A percentile compares a stretch with the other conserved stretches of the same genome.
These are phyloP conservation scores for Elaeagnus macrophylla DNA, from an alignment of 306 rosid genomes.

Conservation along the genomic window DNA sequence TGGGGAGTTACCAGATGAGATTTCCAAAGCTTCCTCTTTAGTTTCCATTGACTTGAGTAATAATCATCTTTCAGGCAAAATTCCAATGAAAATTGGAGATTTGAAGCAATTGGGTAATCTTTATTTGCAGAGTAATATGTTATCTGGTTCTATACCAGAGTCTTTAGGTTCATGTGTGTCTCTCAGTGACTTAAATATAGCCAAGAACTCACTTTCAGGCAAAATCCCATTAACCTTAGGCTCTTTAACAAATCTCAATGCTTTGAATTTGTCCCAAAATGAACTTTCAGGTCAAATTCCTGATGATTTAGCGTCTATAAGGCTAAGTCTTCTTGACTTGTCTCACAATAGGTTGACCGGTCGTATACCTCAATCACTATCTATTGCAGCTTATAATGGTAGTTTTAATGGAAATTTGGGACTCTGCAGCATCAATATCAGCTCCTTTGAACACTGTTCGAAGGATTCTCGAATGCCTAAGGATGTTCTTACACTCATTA, in stretches of 20 bases:
- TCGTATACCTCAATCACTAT: conserved; percentile 44
- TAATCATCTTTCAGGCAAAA: conserved; percentile 45
- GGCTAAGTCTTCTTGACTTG: conserved; percentile 61
- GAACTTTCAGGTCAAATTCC: conserved; percentile 68
- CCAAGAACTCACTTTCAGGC: conserved; percentile 41
- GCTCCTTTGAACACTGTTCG: conserved; percentile 42
- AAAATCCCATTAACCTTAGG: conserved; percentile 63
- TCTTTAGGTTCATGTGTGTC: conserved; percentile 46
- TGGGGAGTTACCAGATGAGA: conserved; percentile 54
- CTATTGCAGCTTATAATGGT: conserved; percentile 61
- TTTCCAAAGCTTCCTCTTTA: conserved; percentile 46
- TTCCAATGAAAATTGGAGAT: conserved; percentile 49
- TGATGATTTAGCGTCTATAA: conserved; percentile 31
- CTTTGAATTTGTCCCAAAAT: conserved; percentile 53
- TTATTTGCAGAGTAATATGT: conserved; percentile 41
- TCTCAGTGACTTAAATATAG: conserved; percentile 45
- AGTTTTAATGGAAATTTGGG: conserved; percentile 65
- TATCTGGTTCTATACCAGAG: conserved; percentile 54
- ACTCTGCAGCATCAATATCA: conserved; percentile 43
- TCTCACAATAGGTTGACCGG: conserved; percentile 57
- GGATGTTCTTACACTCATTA: conserved; percentile 33
- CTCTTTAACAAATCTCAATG: conserved; percentile 41
- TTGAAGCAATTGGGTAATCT: conserved; percentile 46
- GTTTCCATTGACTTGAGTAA: conserved; percentile 38
- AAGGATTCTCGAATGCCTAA: conserved; percentile 29